A percentile compares a stretch with the other conserved stretches of the same genome.
phyloP scores from a whole-genome alignment of 768 basidiomycete genomes.

The Erythrobasidium yunnanense region DNA sequence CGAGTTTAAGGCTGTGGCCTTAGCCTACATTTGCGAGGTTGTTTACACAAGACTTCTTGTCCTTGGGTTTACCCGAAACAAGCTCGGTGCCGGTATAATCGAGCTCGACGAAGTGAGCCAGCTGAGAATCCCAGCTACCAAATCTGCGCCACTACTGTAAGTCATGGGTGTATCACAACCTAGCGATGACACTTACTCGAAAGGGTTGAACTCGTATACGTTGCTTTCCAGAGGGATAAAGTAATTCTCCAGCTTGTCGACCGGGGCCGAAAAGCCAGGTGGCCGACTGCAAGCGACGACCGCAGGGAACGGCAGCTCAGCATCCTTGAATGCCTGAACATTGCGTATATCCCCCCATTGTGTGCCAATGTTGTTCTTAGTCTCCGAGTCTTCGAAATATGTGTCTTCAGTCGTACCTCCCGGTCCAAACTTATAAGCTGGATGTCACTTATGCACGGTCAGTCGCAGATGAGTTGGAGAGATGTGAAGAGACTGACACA shows the following conservation, averaged over 20 bases:
- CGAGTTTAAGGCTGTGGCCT: neutral
- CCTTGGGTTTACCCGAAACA: conserved; percentile 50
- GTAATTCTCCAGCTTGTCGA: conserved; percentile 19
- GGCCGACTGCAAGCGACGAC: conserved; percentile 8
- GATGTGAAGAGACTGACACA: conserved; percentile 69
- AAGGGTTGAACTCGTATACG: conserved; percentile 29
- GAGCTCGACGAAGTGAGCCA: conserved; percentile 55
- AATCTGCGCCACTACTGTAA: no score
- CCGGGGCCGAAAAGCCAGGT: neutral
- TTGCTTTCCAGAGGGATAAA: conserved; percentile 34
- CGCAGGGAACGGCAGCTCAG: conserved; percentile 35
- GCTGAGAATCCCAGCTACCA: conserved; percentile 61
- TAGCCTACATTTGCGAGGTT: conserved; percentile 58
- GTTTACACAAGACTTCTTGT: conserved; percentile 54
- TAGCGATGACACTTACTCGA: no score
- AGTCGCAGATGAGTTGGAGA: no score
- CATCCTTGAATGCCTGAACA: neutral
- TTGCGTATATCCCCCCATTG: neutral
- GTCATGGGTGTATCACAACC: no score
- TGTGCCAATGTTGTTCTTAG: neutral
- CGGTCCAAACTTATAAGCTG: neutral
- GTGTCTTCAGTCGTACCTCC: neutral
- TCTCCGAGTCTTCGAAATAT: neutral
- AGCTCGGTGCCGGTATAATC: conserved; percentile 56
- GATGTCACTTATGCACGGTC: no score